phyloP scores from a whole-genome alignment of 805 yeast species.

The Henningerozyma blattae region DNA sequence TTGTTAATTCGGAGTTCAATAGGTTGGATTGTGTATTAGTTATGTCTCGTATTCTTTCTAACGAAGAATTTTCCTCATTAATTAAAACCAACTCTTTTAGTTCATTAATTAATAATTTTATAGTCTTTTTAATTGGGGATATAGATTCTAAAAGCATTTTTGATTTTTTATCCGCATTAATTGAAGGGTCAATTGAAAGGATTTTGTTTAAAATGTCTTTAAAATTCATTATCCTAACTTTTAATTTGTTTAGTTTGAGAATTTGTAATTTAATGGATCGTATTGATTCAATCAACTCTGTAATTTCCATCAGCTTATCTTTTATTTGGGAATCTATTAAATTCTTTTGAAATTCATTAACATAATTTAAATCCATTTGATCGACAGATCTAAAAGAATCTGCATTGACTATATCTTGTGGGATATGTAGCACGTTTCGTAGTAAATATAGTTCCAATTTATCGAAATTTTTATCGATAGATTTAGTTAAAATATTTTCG shows the following conservation, averaged over 20 bases:
- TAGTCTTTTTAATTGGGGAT: constrained; percentile 19
- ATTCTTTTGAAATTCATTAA: too few relatives aligned
- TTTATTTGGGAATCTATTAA: too few relatives aligned
- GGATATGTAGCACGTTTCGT: constrained; percentile 64
- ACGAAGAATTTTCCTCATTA: constrained; percentile 17
- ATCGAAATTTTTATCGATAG: constrained; percentile 75
- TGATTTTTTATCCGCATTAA: constrained; percentile 1
- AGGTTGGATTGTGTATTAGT: background rate
- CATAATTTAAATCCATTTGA: too few relatives aligned
- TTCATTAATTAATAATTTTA: constrained; percentile 15
- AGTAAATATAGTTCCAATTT: constrained; percentile 72
- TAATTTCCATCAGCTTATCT: too few relatives aligned
- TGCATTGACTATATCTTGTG: constrained; percentile 45
- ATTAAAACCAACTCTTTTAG: constrained; percentile 16
- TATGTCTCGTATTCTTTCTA: constrained; percentile 9
- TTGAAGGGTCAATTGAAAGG: too few relatives aligned
- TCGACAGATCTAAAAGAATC: constrained; percentile 50
- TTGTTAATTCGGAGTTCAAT: background rate
- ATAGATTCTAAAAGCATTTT: constrained; percentile 10
- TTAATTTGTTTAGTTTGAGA: too few relatives aligned
- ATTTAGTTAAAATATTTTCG: constrained; percentile 62
- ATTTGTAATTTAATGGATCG: too few relatives aligned
- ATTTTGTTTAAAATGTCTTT: too few relatives aligned
- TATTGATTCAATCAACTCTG: too few relatives aligned
- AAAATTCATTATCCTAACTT: too few relatives aligned